Conservation (phyloP, 2,329 filamentous ascomycete genomes). For the Pyrenochaeta sp. region DNA sequence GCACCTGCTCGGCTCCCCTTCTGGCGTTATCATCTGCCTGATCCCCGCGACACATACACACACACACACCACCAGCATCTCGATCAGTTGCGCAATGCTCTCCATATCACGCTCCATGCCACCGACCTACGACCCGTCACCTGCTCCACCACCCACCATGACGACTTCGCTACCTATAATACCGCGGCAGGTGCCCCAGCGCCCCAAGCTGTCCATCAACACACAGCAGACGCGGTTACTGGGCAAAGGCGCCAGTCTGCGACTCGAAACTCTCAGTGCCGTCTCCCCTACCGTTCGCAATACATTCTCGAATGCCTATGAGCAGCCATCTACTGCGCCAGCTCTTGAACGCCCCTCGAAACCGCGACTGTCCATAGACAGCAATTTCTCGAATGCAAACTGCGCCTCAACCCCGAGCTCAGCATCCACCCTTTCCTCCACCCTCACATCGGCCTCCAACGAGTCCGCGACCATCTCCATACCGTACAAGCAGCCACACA, state of each 20-base stretch:
- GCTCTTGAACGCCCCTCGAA: constrained; percentile 36
- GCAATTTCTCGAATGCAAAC: constrained; percentile 29
- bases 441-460: constrained; percentile 51
- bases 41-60: constrained; percentile 1
- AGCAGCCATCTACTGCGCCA: constrained; percentile 48
- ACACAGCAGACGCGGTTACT: constrained; percentile 61
- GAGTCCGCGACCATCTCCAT: constrained; percentile 48
- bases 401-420: constrained; percentile 45
- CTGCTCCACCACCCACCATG: constrained; percentile 47
- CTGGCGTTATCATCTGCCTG: constrained; percentile 6
- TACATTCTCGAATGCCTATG: constrained; percentile 69
- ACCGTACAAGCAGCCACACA: constrained; percentile 58
- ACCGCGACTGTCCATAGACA: constrained; percentile 46
- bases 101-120: constrained; percentile 43
- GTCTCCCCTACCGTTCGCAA: constrained; percentile 68
- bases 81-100: constrained; percentile 45
- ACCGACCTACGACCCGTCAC: constrained; percentile 35
- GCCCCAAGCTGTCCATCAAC: constrained; percentile 69
- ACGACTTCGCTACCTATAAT: constrained; percentile 58
- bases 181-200: constrained; percentile 44
- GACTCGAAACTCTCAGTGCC: constrained; percentile 62
- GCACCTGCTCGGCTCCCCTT: constrained; percentile 2
- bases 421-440: constrained; percentile 51
- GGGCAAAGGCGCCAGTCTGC: constrained; percentile 62
- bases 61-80: constrained; percentile 3